Conservation (phyloP, 345 rosid genomes). For the Pelargonium nanum region DNA sequence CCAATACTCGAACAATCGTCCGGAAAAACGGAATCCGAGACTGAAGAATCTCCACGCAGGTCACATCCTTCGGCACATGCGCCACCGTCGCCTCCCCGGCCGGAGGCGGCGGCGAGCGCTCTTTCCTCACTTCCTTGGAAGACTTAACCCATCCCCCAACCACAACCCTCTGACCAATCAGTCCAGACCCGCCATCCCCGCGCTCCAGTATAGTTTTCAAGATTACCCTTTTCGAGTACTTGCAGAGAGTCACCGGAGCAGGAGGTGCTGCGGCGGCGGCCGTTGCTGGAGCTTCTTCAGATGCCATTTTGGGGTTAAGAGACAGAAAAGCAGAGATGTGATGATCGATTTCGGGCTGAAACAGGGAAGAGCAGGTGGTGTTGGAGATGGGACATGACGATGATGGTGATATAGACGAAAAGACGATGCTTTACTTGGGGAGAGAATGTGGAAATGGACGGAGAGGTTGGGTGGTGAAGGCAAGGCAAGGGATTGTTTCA, state of each 20-base stretch:
- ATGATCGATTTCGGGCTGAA: not conserved
- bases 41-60: conserved; percentile 58
- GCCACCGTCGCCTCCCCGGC: conserved; percentile 12
- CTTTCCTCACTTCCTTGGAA: conserved; percentile 45
- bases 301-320: conserved; percentile 17
- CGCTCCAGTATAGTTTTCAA: conserved; percentile 40
- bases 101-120: conserved; percentile 14
- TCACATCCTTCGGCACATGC: conserved; percentile 22
- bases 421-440: conserved; percentile 38
- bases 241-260: conserved; percentile 12
- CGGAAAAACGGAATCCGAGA: conserved; percentile 52
- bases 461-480: conserved; percentile 37
- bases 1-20: conserved; percentile 44
- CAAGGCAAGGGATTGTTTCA: conserved; percentile 67
- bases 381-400: conserved; percentile 1
- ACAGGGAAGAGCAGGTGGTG: not conserved
- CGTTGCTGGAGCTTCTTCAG: conserved; percentile 7
- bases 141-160: conserved; percentile 95
- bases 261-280: not conserved
- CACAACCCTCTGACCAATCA: conserved; percentile 40
- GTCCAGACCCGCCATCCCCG: conserved; percentile 33
- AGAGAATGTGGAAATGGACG: conserved; percentile 18
- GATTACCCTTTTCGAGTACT: conserved; percentile 55
- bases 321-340: not conserved
- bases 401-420: conserved; percentile 26